Evolutionary conservation across 225 moss, liverwort and hornwort genomes (phyloP).

Genomic region (Antitrichia curtipendula): DNA sequence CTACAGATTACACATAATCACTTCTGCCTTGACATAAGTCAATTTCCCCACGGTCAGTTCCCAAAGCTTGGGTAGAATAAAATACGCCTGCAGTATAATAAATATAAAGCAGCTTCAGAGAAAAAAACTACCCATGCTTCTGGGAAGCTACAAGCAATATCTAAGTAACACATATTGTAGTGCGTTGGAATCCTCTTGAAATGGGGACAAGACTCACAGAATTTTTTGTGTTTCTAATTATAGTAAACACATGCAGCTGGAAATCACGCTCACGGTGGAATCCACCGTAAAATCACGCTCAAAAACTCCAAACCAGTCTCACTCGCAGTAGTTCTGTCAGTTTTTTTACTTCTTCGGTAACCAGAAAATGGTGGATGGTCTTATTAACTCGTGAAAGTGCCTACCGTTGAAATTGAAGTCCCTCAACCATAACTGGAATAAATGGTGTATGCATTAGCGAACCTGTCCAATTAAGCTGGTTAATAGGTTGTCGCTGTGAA

Average conservation of each 20-base stretch:
- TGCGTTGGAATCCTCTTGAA: neutral
- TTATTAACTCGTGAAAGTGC: neutral
- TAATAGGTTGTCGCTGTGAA: conserved; percentile 94
- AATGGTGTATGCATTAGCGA: neutral
- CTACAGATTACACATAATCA: neutral
- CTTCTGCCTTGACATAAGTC: neutral
- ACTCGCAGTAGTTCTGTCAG: neutral
- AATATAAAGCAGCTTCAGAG: neutral
- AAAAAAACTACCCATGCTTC: neutral
- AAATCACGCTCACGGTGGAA: neutral
- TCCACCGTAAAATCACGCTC: neutral
- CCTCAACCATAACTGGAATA: neutral
- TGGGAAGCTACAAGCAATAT: neutral
- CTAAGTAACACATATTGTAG: neutral
- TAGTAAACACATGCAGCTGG: neutral
- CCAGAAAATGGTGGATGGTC: neutral
- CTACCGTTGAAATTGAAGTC: neutral
- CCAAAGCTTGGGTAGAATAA: neutral
- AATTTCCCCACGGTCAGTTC: neutral
- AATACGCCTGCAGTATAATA: neutral
- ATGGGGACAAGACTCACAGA: neutral
- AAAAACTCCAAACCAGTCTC: neutral
- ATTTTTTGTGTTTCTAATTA: neutral
- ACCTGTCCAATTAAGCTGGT: conserved; percentile 92
- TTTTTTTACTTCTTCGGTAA: neutral